Conservation (phyloP, 1,139 yeast species). For the Geotrichum candidum region DNA sequence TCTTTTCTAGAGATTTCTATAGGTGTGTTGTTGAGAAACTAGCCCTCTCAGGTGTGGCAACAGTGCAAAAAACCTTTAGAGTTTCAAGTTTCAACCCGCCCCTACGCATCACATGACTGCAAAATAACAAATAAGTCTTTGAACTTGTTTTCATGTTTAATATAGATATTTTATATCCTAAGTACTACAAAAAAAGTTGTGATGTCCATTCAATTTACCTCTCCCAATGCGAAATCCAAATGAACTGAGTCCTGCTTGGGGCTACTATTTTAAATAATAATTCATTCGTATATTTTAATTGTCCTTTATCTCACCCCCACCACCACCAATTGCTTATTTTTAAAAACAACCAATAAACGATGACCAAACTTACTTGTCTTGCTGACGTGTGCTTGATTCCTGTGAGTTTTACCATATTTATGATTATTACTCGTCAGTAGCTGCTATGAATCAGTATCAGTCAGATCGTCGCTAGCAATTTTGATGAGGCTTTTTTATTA, state of each 20-base stretch:
- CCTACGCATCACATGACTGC: background rate
- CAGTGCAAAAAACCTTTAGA: background rate
- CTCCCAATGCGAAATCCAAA: background rate
- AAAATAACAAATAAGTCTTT: background rate
- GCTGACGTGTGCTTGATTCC: conserved; percentile 84
- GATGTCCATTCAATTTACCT: background rate
- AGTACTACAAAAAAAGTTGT: background rate
- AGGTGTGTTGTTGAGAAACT: no score
- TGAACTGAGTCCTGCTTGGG: no score
- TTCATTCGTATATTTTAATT: no score
- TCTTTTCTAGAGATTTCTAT: no score
- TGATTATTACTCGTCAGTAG: background rate
- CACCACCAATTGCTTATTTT: background rate
- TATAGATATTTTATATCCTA: background rate
- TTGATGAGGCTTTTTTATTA: background rate
- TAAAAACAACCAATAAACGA: conserved; percentile 19
- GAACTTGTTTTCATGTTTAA: background rate
- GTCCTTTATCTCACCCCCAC: background rate
- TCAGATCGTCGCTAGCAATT: background rate
- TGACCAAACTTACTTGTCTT: conserved; percentile 56
- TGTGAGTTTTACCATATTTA: conserved; percentile 37
- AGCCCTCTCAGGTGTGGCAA: background rate
- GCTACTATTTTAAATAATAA: no score
- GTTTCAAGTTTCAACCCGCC: no score
- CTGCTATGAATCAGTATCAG: background rate